Base-by-base conservation (phyloP, 2,329 filamentous ascomycete genomes). In the Colletotrichum sidae region DNA sequence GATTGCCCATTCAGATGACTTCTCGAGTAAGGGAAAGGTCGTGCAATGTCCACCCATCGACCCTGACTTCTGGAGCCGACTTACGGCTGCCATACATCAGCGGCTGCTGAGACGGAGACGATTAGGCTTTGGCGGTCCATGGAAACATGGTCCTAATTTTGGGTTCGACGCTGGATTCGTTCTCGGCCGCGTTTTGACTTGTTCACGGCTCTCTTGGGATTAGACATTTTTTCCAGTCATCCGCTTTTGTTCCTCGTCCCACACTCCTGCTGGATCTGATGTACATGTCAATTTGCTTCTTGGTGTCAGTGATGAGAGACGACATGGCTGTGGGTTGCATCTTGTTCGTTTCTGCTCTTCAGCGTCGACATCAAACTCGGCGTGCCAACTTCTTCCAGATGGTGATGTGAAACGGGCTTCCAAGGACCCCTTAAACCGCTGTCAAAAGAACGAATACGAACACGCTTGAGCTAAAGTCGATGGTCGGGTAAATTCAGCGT, bases 401-500 rank as follows among this genome's bases (percentile, higher is more conserved):
- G 25, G 25, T 25, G 25, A 25, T 25, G 25, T 25, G 35, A 33
- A 42, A 56, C 12, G 44, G 11, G 35, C 34, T 39, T 12, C 8
- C n/a, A 9, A 25, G 46, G 10, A n/a, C 54, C 35, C 15, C 33
- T 55, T 35, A 37, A 25, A 35, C 46, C n/a, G 13, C 45, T 38
- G 37, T 17, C 17, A 42, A 58, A 38, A 37, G 38, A 58, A 45
- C 55, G 55, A 58, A 58, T 44, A 58, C 55, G 55, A 51, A 58
- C 13, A 58, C 38, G n/a, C 12, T 10, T 5, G 6, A 17, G 8
- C 39, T n/a, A 42, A 25, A 25, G 25, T 25, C 25, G 25, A 25
- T 25, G 25, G 25, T 25, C 25, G 25, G 25, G 25, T 25, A 25
- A 2, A 25, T 25, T 25, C 25, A 25, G 25, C 25, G 25, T 25